Percentiles rank a stretch among this genome's conserved stretches.
Evolutionary conservation across 208 protist species (phyloP).

Genomic region (Crithidia bombi): DNA sequence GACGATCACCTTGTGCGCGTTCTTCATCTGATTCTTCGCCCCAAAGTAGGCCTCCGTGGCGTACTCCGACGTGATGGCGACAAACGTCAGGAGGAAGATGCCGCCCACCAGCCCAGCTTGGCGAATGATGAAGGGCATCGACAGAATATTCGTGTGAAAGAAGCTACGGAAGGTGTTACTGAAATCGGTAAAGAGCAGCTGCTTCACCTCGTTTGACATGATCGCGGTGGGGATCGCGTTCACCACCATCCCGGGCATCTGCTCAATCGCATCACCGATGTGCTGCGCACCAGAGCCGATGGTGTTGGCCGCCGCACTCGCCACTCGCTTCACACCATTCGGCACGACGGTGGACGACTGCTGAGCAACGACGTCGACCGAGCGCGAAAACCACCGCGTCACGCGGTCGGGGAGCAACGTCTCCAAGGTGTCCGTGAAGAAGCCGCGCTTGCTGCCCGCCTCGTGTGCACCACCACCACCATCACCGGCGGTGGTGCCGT

Average conservation of each 20-base stretch:
- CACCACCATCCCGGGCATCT: conserved; percentile 42
- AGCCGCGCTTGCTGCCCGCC: conserved; percentile 18
- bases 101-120: conserved; percentile 52
- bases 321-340: conserved; percentile 25
- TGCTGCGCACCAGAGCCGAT: conserved; percentile 31
- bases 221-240: conserved; percentile 40
- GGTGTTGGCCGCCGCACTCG: conserved; percentile 17
- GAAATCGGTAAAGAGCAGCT: conserved; percentile 54
- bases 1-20: conserved; percentile 43
- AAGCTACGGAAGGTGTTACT: conserved; percentile 60
- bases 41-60: conserved; percentile 60
- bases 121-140: conserved; percentile 61
- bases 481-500: neutral
- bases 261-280: conserved; percentile 40
- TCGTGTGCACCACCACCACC: neutral
- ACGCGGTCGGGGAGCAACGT: conserved; percentile 31
- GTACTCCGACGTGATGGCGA: conserved; percentile 57
- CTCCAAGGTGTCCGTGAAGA: conserved; percentile 36
- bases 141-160: conserved; percentile 62
- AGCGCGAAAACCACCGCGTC: conserved; percentile 13
- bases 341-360: conserved; percentile 20
- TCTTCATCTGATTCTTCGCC: conserved; percentile 59
- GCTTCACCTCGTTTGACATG: conserved; percentile 54
- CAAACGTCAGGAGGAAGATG: conserved; percentile 49
- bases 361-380: conserved; percentile 21